phyloP scores from a whole-genome alignment of 225 moss, liverwort and hornwort species.

The Pleurozium schreberi region DNA sequence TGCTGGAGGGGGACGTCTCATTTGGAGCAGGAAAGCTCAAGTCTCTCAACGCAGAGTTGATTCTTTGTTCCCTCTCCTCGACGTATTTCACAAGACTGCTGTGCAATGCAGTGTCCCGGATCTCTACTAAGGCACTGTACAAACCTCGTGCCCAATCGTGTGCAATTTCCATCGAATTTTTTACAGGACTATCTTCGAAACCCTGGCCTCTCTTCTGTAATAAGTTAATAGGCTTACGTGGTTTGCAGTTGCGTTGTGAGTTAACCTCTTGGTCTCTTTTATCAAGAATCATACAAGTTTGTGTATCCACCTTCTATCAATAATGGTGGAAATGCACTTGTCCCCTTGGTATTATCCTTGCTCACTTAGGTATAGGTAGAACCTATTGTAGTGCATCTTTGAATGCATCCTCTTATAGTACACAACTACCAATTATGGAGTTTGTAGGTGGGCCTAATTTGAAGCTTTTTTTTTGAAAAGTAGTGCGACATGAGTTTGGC shows the following conservation, averaged over 20 bases:
- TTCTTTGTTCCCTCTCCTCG: not conserved
- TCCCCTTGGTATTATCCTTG: fast-evolving
- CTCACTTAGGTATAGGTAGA: not conserved
- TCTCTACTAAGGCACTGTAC: constrained; percentile 2
- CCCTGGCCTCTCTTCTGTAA: not conserved
- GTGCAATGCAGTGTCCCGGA: constrained; percentile 5
- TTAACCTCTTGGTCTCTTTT: not conserved
- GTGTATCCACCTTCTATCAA: not conserved
- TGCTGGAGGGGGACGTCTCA: not conserved
- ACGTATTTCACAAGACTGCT: constrained; percentile 6
- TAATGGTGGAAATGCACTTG: fast-evolving
- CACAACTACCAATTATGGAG: too few relatives aligned
- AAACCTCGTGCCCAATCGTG: not conserved
- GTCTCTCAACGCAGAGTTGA: constrained; percentile 2
- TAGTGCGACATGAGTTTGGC: too few relatives aligned
- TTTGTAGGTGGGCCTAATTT: too few relatives aligned
- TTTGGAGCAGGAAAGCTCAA: not conserved
- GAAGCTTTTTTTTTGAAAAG: too few relatives aligned
- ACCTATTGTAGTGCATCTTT: too few relatives aligned
- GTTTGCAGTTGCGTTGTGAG: not conserved
- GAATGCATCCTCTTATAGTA: too few relatives aligned
- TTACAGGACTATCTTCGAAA: not conserved
- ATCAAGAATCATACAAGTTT: not conserved
- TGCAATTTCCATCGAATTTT: not conserved
- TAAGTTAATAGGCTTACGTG: not conserved